phyloP scores from a whole-genome alignment of 2,329 filamentous ascomycete genomes.

The Penicillium sp. region DNA sequence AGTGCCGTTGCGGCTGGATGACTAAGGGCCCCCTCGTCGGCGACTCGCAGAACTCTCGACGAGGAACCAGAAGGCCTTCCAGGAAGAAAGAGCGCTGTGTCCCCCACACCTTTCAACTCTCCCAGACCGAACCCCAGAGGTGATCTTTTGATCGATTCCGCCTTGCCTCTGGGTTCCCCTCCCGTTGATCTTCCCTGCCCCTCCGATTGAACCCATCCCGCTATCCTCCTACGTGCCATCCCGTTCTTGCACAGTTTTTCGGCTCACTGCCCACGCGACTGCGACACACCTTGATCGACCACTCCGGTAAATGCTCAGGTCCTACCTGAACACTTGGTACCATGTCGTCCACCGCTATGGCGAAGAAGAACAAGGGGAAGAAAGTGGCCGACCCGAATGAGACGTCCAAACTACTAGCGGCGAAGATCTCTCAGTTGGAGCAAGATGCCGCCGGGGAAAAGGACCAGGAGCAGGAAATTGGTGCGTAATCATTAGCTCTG shows the following conservation, averaged over 20 bases:
- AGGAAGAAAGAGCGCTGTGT: slow-evolving; percentile 1
- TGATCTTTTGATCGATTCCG: slow-evolving; percentile 18
- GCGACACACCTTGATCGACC: slow-evolving; percentile 47
- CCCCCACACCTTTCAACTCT: neutral
- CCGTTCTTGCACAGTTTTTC: slow-evolving; percentile 24
- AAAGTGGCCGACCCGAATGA: slow-evolving; percentile 84
- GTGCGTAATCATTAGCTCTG: slow-evolving; percentile 56
- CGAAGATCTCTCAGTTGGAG: slow-evolving; percentile 93
- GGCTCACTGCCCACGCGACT: slow-evolving; percentile 31
- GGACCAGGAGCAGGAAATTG: slow-evolving; percentile 94
- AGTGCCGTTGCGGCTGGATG: slow-evolving; percentile 30
- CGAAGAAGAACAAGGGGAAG: slow-evolving; percentile 83
- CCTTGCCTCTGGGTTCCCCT: slow-evolving; percentile 25
- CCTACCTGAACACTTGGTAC: slow-evolving; percentile 17
- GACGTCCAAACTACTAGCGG: slow-evolving; percentile 86
- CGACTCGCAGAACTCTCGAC: slow-evolving; percentile 31
- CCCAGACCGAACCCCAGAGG: slow-evolving; percentile 22
- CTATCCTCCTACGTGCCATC: slow-evolving; percentile 12
- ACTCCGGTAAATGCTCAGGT: neutral
- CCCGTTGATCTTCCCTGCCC: slow-evolving; percentile 1
- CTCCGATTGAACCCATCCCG: slow-evolving; percentile 23
- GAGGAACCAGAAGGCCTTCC: slow-evolving; percentile 26
- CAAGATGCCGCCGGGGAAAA: slow-evolving; percentile 91
- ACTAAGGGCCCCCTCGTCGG: slow-evolving; percentile 31
- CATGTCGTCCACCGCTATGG: slow-evolving; percentile 56